Evolutionary conservation across 768 basidiomycete genomes (phyloP), one percentile per base, ranked within the genome.

Genomic region (Trametes villosa): DNA sequence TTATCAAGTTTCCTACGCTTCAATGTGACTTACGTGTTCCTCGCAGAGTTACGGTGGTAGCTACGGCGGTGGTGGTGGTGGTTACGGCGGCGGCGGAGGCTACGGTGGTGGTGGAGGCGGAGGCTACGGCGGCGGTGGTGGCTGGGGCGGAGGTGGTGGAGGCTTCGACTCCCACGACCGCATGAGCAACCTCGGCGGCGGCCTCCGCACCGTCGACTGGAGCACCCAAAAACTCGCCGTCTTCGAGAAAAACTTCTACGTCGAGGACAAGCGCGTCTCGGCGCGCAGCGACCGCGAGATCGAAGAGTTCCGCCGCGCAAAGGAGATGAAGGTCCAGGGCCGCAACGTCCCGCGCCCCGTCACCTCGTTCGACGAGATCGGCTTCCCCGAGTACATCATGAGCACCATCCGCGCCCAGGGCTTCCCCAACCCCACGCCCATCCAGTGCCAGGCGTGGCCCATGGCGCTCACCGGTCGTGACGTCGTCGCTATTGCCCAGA

Each of bases 361-460:
- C 57, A 86, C 87, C 51, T 83, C 86, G 40, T 99, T 99, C 72
- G 95, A 98, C 55, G 96, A 99, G 77, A 86, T 87, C 68, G 95
- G 91, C 49, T 98, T 98, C 77, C 97, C 97, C 11, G 94, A 96
- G 68, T 98, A 98, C 76, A 84, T 99, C 62, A 87, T 98, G 88
- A 77, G 85, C 53, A 92, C 96, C 51, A 96, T 99, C 74, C 89
- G 85, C 60, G 92, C 93, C 11, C 94, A 97, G 77, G 97, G 97
- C 31, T 99, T 99, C 78, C 75, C 86, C 29, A 73, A 83, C 1
- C 97, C 97, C 0, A 95, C 96, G 8, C 89, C 97, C 49, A 98
- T 99, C 70, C 97, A 99, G 72, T 97, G 96, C 71, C 97, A 99
- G 74, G 91, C 96, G 18, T 99, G 97, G 97, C 97, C 97, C 0